A percentile compares a stretch with the other conserved stretches of the same genome.
phyloP scores from a whole-genome alignment of 73 alveolate genomes.

The Paramecium sonneborni region DNA sequence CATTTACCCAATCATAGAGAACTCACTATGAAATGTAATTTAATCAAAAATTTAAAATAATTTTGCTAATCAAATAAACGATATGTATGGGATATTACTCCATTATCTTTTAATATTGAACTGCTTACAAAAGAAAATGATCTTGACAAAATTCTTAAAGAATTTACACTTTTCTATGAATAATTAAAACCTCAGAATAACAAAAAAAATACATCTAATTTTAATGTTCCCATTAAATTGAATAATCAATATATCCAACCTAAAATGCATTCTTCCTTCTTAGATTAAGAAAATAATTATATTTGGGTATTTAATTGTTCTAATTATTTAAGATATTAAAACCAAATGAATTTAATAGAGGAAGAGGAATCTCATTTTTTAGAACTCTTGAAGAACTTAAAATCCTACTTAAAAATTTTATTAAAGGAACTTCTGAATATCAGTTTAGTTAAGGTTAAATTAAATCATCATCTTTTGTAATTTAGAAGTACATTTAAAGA shows the following conservation, averaged over 20 bases:
- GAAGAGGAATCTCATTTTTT: slow-evolving; percentile 84
- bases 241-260: not conserved
- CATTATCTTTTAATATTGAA: not conserved
- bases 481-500: slow-evolving; percentile 93
- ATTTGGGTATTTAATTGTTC: slow-evolving; percentile 70
- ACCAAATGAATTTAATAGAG: slow-evolving; percentile 83
- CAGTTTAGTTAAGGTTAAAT: slow-evolving; percentile 29
- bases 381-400: slow-evolving; percentile 71
- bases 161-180: not conserved
- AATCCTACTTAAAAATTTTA: slow-evolving; percentile 65
- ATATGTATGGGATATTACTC: slow-evolving; percentile 36
- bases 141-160: not conserved
- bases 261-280: not conserved
- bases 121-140: not conserved
- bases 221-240: not conserved
- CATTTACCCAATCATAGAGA: slow-evolving; percentile 7
- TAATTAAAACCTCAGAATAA: not conserved
- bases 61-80: not conserved
- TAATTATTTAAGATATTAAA: slow-evolving; percentile 59
- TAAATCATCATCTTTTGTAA: slow-evolving; percentile 69
- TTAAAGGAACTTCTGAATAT: slow-evolving; percentile 59
- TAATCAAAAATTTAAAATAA: not conserved
- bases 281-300: slow-evolving; percentile 54
- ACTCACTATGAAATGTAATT: not conserved
- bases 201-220: not conserved